Conservation (phyloP, 2,329 filamentous ascomycete genomes). For the Xylariales sp. region DNA sequence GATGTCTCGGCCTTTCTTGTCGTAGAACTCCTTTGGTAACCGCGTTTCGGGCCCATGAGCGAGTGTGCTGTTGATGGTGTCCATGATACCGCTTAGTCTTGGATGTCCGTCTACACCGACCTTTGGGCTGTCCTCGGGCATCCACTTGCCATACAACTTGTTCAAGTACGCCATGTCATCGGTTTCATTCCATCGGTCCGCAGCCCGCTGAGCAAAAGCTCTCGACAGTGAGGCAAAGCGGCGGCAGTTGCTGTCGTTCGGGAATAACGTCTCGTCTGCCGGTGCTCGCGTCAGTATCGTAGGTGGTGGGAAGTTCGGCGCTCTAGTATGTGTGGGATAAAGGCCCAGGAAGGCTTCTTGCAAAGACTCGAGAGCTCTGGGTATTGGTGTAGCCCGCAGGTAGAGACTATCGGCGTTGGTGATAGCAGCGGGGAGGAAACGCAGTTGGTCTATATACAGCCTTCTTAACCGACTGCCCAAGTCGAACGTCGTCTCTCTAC, state of each 20-base stretch:
- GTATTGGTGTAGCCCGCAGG: constrained; percentile 68
- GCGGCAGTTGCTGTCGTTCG: constrained; percentile 70
- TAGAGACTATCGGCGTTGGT: constrained; percentile 56
- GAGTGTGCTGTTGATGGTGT: constrained; percentile 83
- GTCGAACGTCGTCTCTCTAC: constrained; percentile 65
- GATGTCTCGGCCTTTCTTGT: constrained; percentile 62
- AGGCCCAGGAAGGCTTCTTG: constrained; percentile 72
- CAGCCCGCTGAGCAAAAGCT: constrained; percentile 67
- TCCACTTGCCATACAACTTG: constrained; percentile 74
- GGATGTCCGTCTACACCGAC: constrained; percentile 83
- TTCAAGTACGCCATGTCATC: constrained; percentile 82
- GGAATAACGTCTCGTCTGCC: constrained; percentile 73
- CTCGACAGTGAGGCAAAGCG: constrained; percentile 66
- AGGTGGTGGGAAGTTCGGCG: constrained; percentile 49
- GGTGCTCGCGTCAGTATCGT: constrained; percentile 62
- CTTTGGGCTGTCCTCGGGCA: constrained; percentile 63
- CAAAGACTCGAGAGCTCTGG: constrained; percentile 70
- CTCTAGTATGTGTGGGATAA: constrained; percentile 54
- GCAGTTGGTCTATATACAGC: constrained; percentile 71
- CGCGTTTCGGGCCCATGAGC: constrained; percentile 78
- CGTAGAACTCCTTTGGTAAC: constrained; percentile 84
- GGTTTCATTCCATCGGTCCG: constrained; percentile 68
- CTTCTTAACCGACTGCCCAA: constrained; percentile 63
- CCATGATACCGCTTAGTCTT: constrained; percentile 84
- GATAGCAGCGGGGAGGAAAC: constrained; percentile 61